phyloP scores from a whole-genome alignment of 192 early-diverging fungal genomes.

The Podila horticola region DNA sequence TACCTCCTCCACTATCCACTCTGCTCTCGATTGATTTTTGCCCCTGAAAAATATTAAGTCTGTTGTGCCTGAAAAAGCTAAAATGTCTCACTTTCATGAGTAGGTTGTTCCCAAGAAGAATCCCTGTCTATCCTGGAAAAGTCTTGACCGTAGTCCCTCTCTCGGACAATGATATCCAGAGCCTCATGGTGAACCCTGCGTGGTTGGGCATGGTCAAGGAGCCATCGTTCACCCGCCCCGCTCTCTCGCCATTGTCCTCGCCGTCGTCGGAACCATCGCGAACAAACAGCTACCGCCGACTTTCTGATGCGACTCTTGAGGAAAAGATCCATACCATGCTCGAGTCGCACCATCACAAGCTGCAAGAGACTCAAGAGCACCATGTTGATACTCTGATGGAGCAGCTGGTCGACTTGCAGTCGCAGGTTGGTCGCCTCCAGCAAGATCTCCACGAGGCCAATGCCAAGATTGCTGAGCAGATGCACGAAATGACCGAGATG shows the following conservation, averaged over 20 bases:
- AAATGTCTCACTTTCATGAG: neutral
- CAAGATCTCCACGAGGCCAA: constrained; percentile 1
- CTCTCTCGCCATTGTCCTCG: no score
- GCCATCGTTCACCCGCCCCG: no score
- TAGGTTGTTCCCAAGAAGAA: constrained; percentile 27
- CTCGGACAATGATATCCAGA: neutral
- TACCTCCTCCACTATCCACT: neutral
- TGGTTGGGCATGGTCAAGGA: no score
- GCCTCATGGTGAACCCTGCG: no score
- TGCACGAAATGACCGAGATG: neutral
- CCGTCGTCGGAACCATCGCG: neutral
- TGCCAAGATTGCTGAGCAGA: neutral
- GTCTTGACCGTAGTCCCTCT: constrained; percentile 18
- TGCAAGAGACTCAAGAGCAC: constrained; percentile 11
- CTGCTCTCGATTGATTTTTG: neutral
- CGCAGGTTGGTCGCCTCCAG: constrained; percentile 5
- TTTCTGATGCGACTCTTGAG: neutral
- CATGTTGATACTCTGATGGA: constrained; percentile 4
- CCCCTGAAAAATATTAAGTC: neutral
- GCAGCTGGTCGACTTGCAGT: constrained; percentile 5
- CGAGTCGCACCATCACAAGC: constrained; percentile 2
- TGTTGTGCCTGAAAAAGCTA: neutral
- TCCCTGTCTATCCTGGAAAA: constrained; percentile 25
- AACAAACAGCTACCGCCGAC: neutral
- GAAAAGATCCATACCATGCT: neutral